Evolutionary conservation across 495 filamentous ascomycete genomes (phyloP), one percentile per base, ranked within the genome.

Genomic region (Rostrohypoxylon terebratum): DNA sequence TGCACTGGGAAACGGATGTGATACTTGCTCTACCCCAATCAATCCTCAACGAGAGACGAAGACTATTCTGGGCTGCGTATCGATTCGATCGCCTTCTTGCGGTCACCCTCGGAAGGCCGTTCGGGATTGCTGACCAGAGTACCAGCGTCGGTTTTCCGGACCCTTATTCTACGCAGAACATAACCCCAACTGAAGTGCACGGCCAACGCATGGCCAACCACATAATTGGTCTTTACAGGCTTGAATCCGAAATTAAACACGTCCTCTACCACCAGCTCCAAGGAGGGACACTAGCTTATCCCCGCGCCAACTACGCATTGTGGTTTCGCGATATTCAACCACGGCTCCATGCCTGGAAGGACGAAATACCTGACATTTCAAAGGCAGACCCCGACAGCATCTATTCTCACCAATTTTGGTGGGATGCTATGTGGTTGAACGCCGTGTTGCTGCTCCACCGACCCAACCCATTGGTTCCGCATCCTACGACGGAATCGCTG

Each of bases 261-360:
- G 74, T 76, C 18, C 66, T 70, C 4, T 59, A 76, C 55, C 68
- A 68, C 18, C 74, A 71, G 45, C 57, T 68, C 10, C 60, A 63
- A 47, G 63, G 65, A 42, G 42, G 60, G 10, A 76, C 68, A 54
- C 16, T 71, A 21, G 74, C 74, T 8, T 76, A 74, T 21, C 74
- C 74, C 16, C 68, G 65, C 11, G 70, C 74, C 14, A 70, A 76
- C 33, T 74, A 70, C 55, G 7, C 66, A 31, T n/a, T 65, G 25
- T 76, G 74, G 71, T 59, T 76, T 48, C 63, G 68, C 42, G 74
- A 76, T 57, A 63, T 76, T n/a, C 71, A 74, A 13, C 74, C 74
- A 6, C 71, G 74, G 18, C 74, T 76, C 5, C 40, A 36, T 47
- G 71, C 68, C 36, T 76, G 74, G 74, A 66, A 71, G 44, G 62